Percentiles rank a stretch among this genome's conserved stretches.
Conservation (phyloP, 139 green algal genomes). For the Spirogloea muscicola region DNA sequence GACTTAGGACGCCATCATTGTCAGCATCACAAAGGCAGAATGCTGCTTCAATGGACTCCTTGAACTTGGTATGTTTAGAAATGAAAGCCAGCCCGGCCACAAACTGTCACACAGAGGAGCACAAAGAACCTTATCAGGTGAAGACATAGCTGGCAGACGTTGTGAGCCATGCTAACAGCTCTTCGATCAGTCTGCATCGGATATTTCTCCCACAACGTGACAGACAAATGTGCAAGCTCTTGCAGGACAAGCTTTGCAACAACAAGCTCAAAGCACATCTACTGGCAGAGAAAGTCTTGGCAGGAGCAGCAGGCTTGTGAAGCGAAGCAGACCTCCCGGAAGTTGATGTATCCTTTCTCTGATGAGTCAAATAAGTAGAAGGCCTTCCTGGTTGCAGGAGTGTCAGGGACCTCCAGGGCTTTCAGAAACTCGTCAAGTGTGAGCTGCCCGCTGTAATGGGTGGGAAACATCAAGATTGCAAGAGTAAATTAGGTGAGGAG, state of each 20-base stretch:
- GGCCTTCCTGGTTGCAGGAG: background rate
- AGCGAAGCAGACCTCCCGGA: conserved; percentile 43
- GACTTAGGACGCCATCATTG: background rate
- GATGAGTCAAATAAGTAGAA: conserved; percentile 31
- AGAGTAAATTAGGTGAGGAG: too few species aligned
- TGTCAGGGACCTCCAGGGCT: conserved; percentile 16
- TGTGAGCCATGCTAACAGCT: background rate
- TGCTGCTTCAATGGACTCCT: background rate
- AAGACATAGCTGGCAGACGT: background rate
- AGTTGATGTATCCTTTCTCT: conserved; percentile 39
- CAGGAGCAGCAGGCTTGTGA: too few species aligned
- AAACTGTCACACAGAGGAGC: background rate
- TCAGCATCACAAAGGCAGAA: conserved; percentile 7
- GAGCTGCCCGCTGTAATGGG: conserved; percentile 15
- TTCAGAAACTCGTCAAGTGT: conserved; percentile 10
- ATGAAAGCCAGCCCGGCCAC: conserved; percentile 5
- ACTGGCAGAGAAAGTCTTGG: background rate
- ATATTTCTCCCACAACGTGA: background rate
- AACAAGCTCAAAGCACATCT: background rate
- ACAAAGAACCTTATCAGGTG: too few species aligned
- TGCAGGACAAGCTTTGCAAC: background rate
- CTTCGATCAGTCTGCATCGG: background rate
- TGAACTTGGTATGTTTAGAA: background rate
- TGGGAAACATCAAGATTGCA: too few species aligned
- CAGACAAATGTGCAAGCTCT: background rate